phyloP scores from a whole-genome alignment of 495 filamentous ascomycete species.

The Pyrenula aspistea region DNA sequence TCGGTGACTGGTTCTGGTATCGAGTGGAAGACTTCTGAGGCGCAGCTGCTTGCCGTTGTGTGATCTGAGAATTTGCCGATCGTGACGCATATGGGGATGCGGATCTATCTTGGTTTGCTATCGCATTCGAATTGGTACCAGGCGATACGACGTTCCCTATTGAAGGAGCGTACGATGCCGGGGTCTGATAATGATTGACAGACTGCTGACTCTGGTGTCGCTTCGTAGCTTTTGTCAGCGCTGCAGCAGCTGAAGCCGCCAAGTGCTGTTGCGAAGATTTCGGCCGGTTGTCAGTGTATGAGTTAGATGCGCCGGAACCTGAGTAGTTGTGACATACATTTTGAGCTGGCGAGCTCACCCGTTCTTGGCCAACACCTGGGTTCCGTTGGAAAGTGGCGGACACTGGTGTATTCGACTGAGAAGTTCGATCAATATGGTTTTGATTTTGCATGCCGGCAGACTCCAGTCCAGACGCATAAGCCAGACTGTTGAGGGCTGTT shows the following conservation, averaged over 20 bases:
- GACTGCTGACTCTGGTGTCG: not conserved
- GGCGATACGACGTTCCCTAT: not conserved
- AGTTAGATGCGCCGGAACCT: not conserved
- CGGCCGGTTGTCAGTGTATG: not conserved
- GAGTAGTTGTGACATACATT: not conserved
- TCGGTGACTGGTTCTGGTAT: not conserved
- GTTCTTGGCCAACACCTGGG: not conserved
- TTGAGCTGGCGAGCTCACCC: not conserved
- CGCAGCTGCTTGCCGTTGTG: not conserved
- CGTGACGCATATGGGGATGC: slow-evolving; percentile 1
- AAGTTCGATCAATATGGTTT: not conserved
- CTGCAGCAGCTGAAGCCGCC: not conserved
- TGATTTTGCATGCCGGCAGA: not conserved
- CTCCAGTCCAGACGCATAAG: slow-evolving; percentile 14
- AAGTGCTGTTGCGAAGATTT: not conserved
- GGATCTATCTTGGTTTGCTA: not conserved
- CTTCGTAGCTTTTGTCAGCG: slow-evolving; percentile 2
- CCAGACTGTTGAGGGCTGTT: slow-evolving; percentile 10
- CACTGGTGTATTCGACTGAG: not conserved
- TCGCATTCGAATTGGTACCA: not conserved
- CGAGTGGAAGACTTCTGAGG: not conserved
- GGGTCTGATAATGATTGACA: not conserved
- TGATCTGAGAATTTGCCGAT: slow-evolving; percentile 7
- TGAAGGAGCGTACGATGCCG: not conserved
- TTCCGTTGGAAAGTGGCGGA: not conserved